Base-by-base conservation (phyloP, 2,329 filamentous ascomycete species). In the Aureobasidium sp. region DNA sequence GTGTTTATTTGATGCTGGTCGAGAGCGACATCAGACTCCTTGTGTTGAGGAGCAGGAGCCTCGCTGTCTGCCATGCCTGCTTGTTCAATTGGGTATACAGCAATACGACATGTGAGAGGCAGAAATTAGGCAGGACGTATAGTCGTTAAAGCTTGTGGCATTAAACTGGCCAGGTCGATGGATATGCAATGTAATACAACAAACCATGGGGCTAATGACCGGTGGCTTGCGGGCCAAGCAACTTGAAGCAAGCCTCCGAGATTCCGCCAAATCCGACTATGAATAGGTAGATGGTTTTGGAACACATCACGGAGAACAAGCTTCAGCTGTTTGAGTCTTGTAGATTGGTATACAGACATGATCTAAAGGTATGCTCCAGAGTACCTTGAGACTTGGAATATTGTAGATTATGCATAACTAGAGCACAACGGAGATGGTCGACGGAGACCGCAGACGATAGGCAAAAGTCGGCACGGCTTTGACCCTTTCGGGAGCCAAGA, bases 41-140 rank as follows among this genome's bases (percentile, higher is more conserved):
- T 31, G 33, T 51, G 13, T 36, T 62, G 65, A 61, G 58, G 65
- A 67, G 65, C 65, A 63, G 48, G 58, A 25, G 50, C 58, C 59
- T 67, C 65, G 11, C 16, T 64, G 27, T 67, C 65, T 55, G 58
- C 59, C 65, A 67, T 67, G 58, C 59, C 65, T 67, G 47, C 59
- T 50, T 40, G 20, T 42, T 55, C 40, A 47, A 55, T 55, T 55
- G 1, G 27, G 7, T 42, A n/a, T 45, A n/a, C 60, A 55, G 40
- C 40, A 36, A 29, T 20, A 15, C 60, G 60, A 64, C 60, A 64
- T 64, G 60, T 64, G 60, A 45, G 16, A 36, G 38, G 50, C 40
- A 38, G 38, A 47, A 6, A 42, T 18, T 11, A 25, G 7, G 13
- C 60, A 36, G 47, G n/a, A 54, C n/a, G n/a, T 36, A 27, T 23